Conservation (phyloP, 1,139 yeast genomes). For the Magnusiomyces tetraspermus region DNA sequence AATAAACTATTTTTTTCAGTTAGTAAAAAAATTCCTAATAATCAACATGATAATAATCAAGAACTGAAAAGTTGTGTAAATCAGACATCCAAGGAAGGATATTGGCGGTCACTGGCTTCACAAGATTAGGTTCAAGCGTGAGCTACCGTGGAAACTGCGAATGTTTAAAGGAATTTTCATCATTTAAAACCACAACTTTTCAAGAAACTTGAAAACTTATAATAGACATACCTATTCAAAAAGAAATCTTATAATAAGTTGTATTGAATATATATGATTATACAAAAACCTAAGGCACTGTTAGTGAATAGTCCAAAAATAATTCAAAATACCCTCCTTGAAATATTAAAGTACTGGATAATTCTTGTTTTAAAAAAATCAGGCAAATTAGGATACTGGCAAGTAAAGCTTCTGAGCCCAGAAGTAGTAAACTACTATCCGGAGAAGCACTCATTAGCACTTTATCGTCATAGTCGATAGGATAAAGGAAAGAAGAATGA, state of each 20-base stretch:
- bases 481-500: constrained; percentile 64
- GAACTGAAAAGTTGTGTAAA: constrained; percentile 16
- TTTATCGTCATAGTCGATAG: constrained; percentile 84
- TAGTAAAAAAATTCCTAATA: not conserved
- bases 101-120: constrained; percentile 69
- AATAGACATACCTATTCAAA: no score
- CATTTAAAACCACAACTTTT: constrained; percentile 32
- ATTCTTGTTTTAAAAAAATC: no score
- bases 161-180: constrained; percentile 70
- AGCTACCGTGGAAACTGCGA: constrained; percentile 93
- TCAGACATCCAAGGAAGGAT: constrained; percentile 69
- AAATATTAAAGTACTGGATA: no score
- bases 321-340: no score
- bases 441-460: constrained; percentile 40
- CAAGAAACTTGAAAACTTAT: constrained; percentile 27
- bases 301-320: no score
- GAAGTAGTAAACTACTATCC: constrained; percentile 18
- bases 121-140: constrained; percentile 71
- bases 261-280: no score
- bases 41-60: not conserved
- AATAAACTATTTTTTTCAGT: no score
- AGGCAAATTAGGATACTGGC: constrained; percentile 63
- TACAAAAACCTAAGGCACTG: no score
- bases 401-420: constrained; percentile 49
- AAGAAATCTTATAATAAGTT: no score